Evolutionary conservation across 2,329 filamentous ascomycete species (phyloP).

Genomic region (Didymella segeticola): DNA sequence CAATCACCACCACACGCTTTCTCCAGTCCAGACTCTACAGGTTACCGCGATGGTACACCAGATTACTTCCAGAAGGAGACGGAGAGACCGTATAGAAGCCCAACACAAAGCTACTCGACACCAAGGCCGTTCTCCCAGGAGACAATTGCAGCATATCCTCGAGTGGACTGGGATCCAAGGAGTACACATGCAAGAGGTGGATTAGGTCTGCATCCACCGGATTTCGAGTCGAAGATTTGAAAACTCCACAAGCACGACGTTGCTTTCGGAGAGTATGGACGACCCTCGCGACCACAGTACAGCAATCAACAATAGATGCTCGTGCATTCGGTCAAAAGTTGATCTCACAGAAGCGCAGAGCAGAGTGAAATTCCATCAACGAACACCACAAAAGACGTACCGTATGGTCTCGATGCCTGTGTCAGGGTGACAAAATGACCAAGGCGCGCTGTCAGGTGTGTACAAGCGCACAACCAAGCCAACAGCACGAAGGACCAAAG

Average conservation of each 20-base stretch:
- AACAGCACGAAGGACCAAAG: slow-evolving; percentile 12
- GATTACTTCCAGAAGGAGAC: slow-evolving; percentile 47
- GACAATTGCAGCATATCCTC: slow-evolving; percentile 20
- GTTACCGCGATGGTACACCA: slow-evolving; percentile 37
- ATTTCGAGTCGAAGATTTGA: slow-evolving; percentile 42
- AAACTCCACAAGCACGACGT: not conserved
- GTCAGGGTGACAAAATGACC: not conserved
- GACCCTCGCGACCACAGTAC: not conserved
- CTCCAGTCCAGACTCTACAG: slow-evolving; percentile 30
- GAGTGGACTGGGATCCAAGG: slow-evolving; percentile 47
- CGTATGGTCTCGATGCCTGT: not conserved
- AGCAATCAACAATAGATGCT: not conserved
- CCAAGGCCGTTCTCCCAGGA: slow-evolving; percentile 46
- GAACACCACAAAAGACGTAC: not conserved
- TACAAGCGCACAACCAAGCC: not conserved
- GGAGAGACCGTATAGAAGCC: slow-evolving; percentile 49
- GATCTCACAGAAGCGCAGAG: not conserved
- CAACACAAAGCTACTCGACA: slow-evolving; percentile 51
- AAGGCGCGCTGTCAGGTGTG: not conserved
- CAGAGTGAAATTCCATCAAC: not conserved
- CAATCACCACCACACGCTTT: slow-evolving; percentile 38
- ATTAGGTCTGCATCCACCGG: slow-evolving; percentile 48
- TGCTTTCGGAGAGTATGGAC: not conserved
- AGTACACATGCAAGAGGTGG: slow-evolving; percentile 50
- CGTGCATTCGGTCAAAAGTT: not conserved